Evolutionary conservation across 2,329 filamentous ascomycete genomes (phyloP).

Genomic region (Aspergillus ochraceus): DNA sequence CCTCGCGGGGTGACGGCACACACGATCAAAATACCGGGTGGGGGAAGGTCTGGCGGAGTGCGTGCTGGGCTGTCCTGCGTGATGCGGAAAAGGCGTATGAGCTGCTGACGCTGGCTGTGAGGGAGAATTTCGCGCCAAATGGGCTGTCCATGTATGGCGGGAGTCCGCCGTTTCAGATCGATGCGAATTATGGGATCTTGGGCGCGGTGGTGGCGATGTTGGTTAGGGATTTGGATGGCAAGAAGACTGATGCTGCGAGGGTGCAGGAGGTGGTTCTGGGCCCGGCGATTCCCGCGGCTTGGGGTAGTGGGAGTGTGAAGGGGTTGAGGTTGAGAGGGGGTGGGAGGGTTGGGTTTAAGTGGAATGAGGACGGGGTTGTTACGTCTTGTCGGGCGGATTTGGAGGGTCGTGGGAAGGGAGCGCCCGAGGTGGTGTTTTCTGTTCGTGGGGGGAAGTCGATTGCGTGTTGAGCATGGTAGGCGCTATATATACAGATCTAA

Average conservation of each 20-base stretch:
- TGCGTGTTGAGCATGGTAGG: not conserved
- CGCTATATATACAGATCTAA: too few relatives aligned
- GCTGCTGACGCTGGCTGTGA: slow-evolving; percentile 51
- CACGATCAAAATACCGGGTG: slow-evolving; percentile 56
- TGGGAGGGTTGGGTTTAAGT: slow-evolving; percentile 9
- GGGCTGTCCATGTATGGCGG: slow-evolving; percentile 52
- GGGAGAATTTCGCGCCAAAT: slow-evolving; percentile 53
- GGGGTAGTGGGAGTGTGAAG: slow-evolving; percentile 7
- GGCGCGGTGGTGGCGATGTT: slow-evolving; percentile 55
- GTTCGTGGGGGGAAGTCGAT: not conserved
- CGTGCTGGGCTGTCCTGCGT: slow-evolving; percentile 58
- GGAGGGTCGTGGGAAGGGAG: not conserved
- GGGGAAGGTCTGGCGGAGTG: slow-evolving; percentile 59
- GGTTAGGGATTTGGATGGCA: slow-evolving; percentile 47
- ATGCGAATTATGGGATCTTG: slow-evolving; percentile 57
- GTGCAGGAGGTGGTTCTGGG: slow-evolving; percentile 10
- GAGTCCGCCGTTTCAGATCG: slow-evolving; percentile 58
- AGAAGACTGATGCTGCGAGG: slow-evolving; percentile 3
- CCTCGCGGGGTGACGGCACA: slow-evolving; percentile 48
- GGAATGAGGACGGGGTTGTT: slow-evolving; percentile 8
- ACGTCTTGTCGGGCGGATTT: not conserved
- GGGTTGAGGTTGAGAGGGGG: slow-evolving; percentile 14
- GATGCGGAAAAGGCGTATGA: slow-evolving; percentile 51
- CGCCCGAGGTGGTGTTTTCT: not conserved
- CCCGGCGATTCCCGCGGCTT: slow-evolving; percentile 14